Percentiles rank a stretch among this genome's conserved stretches.
phyloP scores from a whole-genome alignment of 345 rosid species.

The Eucalyptus caleyi region DNA sequence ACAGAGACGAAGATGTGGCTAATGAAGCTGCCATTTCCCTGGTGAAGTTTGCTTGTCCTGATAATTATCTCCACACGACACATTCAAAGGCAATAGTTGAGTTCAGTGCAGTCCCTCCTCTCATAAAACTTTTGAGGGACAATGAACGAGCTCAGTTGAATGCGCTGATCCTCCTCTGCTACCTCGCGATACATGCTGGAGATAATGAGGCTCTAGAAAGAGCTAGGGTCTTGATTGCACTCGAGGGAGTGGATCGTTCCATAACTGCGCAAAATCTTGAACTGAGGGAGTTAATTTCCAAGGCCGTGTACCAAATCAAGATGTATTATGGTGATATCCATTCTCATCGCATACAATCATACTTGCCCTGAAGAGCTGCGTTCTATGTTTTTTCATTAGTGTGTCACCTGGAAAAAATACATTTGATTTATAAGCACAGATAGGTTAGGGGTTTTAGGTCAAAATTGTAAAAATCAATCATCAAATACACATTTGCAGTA shows the following conservation, averaged over 20 bases:
- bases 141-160: slow-evolving; percentile 48
- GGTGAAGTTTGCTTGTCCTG: slow-evolving; percentile 52
- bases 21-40: slow-evolving; percentile 59
- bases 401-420: neutral
- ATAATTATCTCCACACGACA: slow-evolving; percentile 42
- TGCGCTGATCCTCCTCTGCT: slow-evolving; percentile 57
- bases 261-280: slow-evolving; percentile 45
- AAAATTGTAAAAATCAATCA: neutral
- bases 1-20: slow-evolving; percentile 48
- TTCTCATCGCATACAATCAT: neutral
- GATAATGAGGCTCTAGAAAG: slow-evolving; percentile 46
- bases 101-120: slow-evolving; percentile 28
- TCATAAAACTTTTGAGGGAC: slow-evolving; percentile 58
- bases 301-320: slow-evolving; percentile 52
- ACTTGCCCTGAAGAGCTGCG: neutral
- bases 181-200: slow-evolving; percentile 57
- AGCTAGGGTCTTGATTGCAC: slow-evolving; percentile 65
- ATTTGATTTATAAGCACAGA: neutral
- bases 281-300: slow-evolving; percentile 48
- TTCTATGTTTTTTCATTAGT: neutral
- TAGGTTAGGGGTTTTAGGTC: neutral
- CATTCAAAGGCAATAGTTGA: slow-evolving; percentile 74
- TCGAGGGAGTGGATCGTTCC: slow-evolving; percentile 61
- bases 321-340: slow-evolving; percentile 46
- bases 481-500: neutral